A percentile compares a stretch with the other conserved stretches of the same genome.
phyloP scores from a whole-genome alignment of 495 filamentous ascomycete species.

The Penicillium steckii region DNA sequence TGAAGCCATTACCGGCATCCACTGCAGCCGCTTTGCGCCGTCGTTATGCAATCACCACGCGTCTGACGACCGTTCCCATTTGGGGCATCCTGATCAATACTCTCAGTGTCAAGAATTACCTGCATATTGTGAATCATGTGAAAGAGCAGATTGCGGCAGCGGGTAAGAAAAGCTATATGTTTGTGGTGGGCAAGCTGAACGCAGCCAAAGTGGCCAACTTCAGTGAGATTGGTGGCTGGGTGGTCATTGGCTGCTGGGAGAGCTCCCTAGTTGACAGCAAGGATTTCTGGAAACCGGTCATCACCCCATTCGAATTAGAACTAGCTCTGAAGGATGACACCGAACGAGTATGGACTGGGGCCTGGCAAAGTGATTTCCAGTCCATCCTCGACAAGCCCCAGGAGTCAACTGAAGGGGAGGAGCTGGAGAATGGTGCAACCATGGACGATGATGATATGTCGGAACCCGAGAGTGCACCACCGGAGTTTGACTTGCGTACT shows the following conservation, averaged over 20 bases:
- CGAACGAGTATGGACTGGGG: conserved; percentile 70
- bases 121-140: conserved; percentile 72
- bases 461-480: conserved; percentile 69
- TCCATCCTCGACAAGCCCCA: conserved; percentile 44
- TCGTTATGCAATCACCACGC: conserved; percentile 82
- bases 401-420: conserved; percentile 19
- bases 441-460: conserved; percentile 44
- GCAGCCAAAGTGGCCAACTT: conserved; percentile 97
- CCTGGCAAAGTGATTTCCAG: conserved; percentile 76
- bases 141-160: conserved; percentile 65
- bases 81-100: conserved; percentile 96
- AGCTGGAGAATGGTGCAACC: conserved; percentile 22
- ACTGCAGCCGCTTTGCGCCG: conserved; percentile 67
- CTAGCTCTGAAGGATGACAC: conserved; percentile 69
- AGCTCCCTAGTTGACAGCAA: conserved; percentile 83
- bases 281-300: conserved; percentile 80
- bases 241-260: conserved; percentile 98
- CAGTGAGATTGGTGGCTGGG: conserved; percentile 91
- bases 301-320: conserved; percentile 89
- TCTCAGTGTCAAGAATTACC: conserved; percentile 85
- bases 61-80: conserved; percentile 74
- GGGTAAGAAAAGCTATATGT: conserved; percentile 91
- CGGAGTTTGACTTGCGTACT: conserved; percentile 89
- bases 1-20: conserved; percentile 46
- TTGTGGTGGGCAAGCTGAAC: conserved; percentile 96